Percentiles rank a stretch among this genome's conserved stretches.
phyloP scores from a whole-genome alignment of 345 rosid species.

The Brassica nigra region DNA sequence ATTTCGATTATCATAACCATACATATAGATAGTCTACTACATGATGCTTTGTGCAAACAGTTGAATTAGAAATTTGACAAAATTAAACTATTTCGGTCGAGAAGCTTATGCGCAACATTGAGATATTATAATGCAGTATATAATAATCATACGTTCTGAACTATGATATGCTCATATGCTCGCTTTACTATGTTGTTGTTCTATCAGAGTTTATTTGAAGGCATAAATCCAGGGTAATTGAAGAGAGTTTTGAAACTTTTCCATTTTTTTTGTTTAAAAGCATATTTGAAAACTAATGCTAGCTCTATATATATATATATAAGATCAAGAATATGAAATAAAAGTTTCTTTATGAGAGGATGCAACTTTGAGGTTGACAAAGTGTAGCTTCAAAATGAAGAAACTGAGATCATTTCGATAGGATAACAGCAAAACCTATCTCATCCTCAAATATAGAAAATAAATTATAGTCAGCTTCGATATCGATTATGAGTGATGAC shows the following conservation, averaged over 20 bases:
- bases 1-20: background rate
- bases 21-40: background rate
- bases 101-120: background rate
- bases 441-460: constrained; percentile 26
- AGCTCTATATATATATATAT: background rate
- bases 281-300: constrained; percentile 19
- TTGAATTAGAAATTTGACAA: background rate
- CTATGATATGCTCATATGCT: background rate
- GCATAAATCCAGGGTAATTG: background rate
- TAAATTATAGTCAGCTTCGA: constrained; percentile 36
- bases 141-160: constrained; percentile 1
- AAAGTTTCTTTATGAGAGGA: constrained; percentile 35
- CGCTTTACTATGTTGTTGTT: background rate
- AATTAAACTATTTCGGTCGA: background rate
- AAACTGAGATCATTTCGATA: constrained; percentile 38
- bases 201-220: constrained; percentile 1
- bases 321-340: background rate
- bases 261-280: background rate
- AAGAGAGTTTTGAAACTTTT: constrained; percentile 25
- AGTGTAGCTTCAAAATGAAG: constrained; percentile 46
- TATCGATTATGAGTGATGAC: constrained; percentile 37
- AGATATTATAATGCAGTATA: background rate
- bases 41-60: background rate
- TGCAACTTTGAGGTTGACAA: constrained; percentile 43
- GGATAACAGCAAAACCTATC: constrained; percentile 39